Evolutionary conservation across 306 rosid species (phyloP), one percentile per base, ranked within the genome.

Genomic region (Cajanus cajan): DNA sequence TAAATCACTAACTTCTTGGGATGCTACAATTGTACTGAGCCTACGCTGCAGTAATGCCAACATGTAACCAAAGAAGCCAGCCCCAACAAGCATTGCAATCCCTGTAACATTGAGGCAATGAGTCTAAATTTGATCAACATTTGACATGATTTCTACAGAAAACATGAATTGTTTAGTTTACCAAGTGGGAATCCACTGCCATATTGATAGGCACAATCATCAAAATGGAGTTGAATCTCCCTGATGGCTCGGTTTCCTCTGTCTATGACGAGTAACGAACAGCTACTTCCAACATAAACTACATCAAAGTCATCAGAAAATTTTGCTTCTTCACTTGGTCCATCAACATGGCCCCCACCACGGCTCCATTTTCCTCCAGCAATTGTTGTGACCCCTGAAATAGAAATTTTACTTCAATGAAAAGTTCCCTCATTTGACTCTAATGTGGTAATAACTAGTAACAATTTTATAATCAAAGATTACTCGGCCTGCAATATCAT

Each of bases 51-150:
- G 88, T 85, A 94, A 83, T 47, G 98, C 98, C 79, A 94, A 62
- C 92, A 94, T 89, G 77, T 94, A 94, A 76, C 98, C 98, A 69
- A 94, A 91, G 89, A 94, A 94, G 59, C 92, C 98, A 81, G 98
- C 94, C 25, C 89, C 97, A 15, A 85, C 68, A 68, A 94, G 96
- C 91, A 90, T 79, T 24, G 89, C 96, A 77, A 89, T 84, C 54
- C 98, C 98, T 94, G 86, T 54, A 68, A 77, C 36, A 40, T 82
- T 44, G 48, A 67, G 68, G 45, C 36, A 71, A 84, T 74, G 67
- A 44, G 64, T 77, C 57, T 47, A 58, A 51, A 71, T 74, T 57
- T 51, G 41, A 75, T 71, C 54, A 62, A 57, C 40, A 58, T 39
- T 72, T 24, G 52, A 54, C 37, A 50, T 18, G 82, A 72, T 5